phyloP scores from a whole-genome alignment of 805 yeast species.

The Yamadazyma olivae region DNA sequence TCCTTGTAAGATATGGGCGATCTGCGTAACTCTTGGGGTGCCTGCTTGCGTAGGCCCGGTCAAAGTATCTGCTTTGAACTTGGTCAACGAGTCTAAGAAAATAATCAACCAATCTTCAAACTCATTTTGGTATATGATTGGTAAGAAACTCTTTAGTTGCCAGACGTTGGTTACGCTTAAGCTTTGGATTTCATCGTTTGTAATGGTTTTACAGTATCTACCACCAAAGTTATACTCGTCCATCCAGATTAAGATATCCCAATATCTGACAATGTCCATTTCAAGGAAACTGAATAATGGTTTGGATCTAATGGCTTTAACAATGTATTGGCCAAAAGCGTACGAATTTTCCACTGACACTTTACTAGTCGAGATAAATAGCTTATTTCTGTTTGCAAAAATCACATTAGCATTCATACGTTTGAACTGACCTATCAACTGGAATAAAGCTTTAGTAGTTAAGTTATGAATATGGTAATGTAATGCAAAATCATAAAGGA shows the following conservation, averaged over 20 bases:
- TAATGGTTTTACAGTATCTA: constrained; percentile 45
- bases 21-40: constrained; percentile 67
- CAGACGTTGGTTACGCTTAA: constrained; percentile 59
- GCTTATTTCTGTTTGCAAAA: constrained; percentile 74
- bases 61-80: constrained; percentile 44
- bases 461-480: constrained; percentile 86
- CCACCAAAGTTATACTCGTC: constrained; percentile 89
- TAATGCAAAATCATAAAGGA: constrained; percentile 70
- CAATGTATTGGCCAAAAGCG: constrained; percentile 83
- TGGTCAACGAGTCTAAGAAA: constrained; percentile 67
- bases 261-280: constrained; percentile 66
- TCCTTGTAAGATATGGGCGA: constrained; percentile 51
- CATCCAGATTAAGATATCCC: constrained; percentile 97
- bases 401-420: constrained; percentile 77
- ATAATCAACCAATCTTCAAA: constrained; percentile 85
- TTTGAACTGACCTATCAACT: constrained; percentile 74
- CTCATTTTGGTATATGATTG: constrained; percentile 72
- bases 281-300: constrained; percentile 84
- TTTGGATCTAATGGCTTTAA: constrained; percentile 72
- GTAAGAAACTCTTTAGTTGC: constrained; percentile 76
- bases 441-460: constrained; percentile 77
- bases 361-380: constrained; percentile 72
- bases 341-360: constrained; percentile 80
- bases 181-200: constrained; percentile 41
- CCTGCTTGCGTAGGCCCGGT: constrained; percentile 34